Percentiles rank a stretch among this genome's conserved stretches.
Evolutionary conservation across 73 alveolate genomes (phyloP).

Genomic region (Symbiodinium pilosum): DNA sequence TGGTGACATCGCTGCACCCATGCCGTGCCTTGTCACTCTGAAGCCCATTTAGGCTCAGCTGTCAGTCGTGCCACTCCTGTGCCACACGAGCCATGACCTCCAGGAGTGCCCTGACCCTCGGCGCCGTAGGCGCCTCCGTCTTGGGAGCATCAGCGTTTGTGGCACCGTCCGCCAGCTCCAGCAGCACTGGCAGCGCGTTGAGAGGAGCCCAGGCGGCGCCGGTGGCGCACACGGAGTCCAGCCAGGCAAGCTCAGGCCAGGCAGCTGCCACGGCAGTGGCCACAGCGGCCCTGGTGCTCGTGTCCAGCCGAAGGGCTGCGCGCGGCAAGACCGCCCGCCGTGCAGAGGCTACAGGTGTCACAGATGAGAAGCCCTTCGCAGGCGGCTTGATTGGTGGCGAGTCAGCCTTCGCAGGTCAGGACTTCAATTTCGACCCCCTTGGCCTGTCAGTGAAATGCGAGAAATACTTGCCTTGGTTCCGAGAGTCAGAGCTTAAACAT

Average conservation of each 20-base stretch:
- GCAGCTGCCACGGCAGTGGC: slow-evolving; percentile 3
- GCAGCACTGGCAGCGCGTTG: not conserved
- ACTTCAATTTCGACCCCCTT: slow-evolving; percentile 88
- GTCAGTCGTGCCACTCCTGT: too few species aligned
- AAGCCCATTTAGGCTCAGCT: too few species aligned
- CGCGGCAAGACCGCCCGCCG: not conserved
- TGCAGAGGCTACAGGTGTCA: not conserved
- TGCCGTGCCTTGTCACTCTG: too few species aligned
- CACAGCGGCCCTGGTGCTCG: not conserved
- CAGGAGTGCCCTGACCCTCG: not conserved
- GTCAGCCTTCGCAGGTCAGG: slow-evolving; percentile 92
- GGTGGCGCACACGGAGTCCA: not conserved
- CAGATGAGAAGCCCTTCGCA: slow-evolving; percentile 44
- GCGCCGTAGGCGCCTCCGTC: not conserved
- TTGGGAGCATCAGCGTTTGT: not conserved
- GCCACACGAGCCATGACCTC: not conserved
- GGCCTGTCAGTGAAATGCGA: slow-evolving; percentile 83
- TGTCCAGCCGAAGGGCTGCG: not conserved
- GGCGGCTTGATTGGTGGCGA: slow-evolving; percentile 86
- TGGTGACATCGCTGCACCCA: too few species aligned
- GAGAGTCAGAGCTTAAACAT: slow-evolving; percentile 76
- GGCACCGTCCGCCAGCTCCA: not conserved
- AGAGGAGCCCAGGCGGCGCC: not conserved
- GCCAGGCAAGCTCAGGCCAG: too few species aligned
- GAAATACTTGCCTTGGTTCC: slow-evolving; percentile 69